These are phyloP conservation scores for carrot (Daucus carota) DNA, from an alignment of 129 eudicot species.

Conservation along the genomic window DNA sequence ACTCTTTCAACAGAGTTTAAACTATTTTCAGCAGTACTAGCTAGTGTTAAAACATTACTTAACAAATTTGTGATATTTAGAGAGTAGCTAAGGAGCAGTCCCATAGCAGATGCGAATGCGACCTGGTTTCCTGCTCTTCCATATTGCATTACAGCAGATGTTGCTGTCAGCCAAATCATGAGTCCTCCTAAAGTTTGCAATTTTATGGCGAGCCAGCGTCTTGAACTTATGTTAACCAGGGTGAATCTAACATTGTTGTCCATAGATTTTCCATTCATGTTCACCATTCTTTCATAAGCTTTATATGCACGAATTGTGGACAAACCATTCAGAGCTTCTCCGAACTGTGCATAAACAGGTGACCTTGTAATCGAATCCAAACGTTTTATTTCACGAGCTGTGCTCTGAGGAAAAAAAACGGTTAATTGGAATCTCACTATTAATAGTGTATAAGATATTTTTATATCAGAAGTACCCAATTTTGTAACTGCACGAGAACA, in stretches of 20 bases:
- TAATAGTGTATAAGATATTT: neutral
- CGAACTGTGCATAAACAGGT: conserved; percentile 90
- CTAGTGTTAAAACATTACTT: conserved; percentile 71
- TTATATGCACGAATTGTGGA: conserved; percentile 87
- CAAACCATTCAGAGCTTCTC: conserved; percentile 87
- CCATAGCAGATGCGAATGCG: conserved; percentile 89
- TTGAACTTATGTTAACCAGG: conserved; percentile 65
- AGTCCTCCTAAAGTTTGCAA: conserved; percentile 82
- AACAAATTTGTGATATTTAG: conserved; percentile 75
- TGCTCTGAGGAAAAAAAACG: conserved; percentile 52
- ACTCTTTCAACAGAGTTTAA: conserved; percentile 89
- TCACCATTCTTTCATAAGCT: conserved; percentile 86
- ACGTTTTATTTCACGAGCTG: conserved; percentile 91
- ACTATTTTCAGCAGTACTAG: conserved; percentile 90
- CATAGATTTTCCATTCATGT: conserved; percentile 74
- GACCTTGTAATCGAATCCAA: conserved; percentile 85
- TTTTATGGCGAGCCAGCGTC: conserved; percentile 87
- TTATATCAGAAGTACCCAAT: neutral
- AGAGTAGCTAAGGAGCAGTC: conserved; percentile 85
- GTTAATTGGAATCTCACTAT: neutral
- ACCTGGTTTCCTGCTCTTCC: conserved; percentile 66
- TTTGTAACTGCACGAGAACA: neutral
- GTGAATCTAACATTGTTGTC: conserved; percentile 85
- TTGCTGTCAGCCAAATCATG: conserved; percentile 94
- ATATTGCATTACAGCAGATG: conserved; percentile 88